Percentiles rank a stretch among this genome's conserved stretches.
These are phyloP conservation scores for Metschnikowia rubicola DNA, from an alignment of 805 yeast genomes.

Conservation along the genomic window DNA sequence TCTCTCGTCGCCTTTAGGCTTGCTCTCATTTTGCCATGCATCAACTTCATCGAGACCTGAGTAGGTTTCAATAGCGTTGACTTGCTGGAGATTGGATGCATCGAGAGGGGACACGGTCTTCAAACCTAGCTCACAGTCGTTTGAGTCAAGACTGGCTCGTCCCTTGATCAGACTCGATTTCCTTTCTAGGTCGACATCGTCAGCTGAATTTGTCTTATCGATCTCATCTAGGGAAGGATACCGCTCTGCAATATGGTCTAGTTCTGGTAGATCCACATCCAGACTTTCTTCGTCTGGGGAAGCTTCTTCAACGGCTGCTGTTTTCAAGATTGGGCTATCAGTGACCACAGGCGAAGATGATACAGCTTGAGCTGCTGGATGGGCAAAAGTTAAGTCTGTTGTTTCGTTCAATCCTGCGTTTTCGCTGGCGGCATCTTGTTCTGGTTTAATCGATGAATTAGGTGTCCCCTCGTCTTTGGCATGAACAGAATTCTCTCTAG, in stretches of 20 bases:
- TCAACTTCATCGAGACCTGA: conserved; percentile 21
- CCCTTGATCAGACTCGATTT: not conserved
- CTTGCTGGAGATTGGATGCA: not conserved
- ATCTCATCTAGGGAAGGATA: conserved; percentile 48
- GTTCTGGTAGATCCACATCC: conserved; percentile 26
- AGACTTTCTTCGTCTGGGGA: conserved; percentile 2
- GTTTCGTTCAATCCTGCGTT: too few relatives aligned
- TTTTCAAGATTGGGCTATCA: too few relatives aligned
- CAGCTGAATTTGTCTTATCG: conserved; percentile 2
- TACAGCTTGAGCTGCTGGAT: not conserved
- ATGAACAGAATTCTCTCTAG: conserved; percentile 6
- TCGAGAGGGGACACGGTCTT: conserved; percentile 1
- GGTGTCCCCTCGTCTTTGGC: conserved; percentile 2
- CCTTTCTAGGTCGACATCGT: not conserved
- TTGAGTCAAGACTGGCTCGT: conserved; percentile 2
- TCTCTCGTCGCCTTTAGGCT: conserved; percentile 23
- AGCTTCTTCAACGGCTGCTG: not conserved
- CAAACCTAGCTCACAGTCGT: not conserved
- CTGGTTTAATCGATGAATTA: not conserved
- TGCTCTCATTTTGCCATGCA: conserved; percentile 33
- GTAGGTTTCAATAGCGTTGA: not conserved
- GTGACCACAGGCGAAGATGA: too few relatives aligned
- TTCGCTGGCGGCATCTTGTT: not conserved
- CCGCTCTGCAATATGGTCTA: conserved; percentile 47
- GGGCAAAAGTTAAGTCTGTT: too few relatives aligned